A percentile compares a stretch with the other conserved stretches of the same genome.
Evolutionary conservation across 2,329 filamentous ascomycete species (phyloP).

Genomic region (Metarhizium sp.): DNA sequence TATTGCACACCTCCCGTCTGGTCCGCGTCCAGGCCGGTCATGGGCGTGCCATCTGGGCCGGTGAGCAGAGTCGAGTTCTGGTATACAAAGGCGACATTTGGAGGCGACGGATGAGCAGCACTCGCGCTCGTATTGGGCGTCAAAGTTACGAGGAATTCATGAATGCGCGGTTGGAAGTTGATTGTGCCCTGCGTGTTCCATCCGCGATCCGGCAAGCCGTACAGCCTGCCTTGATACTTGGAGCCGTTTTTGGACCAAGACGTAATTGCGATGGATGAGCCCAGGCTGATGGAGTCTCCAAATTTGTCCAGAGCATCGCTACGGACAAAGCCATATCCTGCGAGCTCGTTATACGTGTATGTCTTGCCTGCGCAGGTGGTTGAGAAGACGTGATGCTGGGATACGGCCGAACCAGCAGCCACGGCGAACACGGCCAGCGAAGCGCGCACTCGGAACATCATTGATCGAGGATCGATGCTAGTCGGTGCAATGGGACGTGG

Average conservation of each 20-base stretch:
- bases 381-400: conserved; percentile 11
- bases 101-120: conserved; percentile 38
- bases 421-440: not conserved
- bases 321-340: conserved; percentile 54
- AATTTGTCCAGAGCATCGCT: conserved; percentile 53
- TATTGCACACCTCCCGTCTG: conserved; percentile 41
- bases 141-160: conserved; percentile 56
- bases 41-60: conserved; percentile 51
- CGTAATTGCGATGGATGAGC: conserved; percentile 53
- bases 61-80: conserved; percentile 55
- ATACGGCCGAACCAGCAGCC: not conserved
- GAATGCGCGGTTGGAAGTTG: conserved; percentile 58
- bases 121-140: conserved; percentile 43
- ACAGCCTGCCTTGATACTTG: conserved; percentile 53
- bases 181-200: conserved; percentile 67
- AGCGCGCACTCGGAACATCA: not conserved
- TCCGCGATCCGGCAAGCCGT: conserved; percentile 56
- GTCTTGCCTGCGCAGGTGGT: conserved; percentile 45
- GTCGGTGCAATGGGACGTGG: too few species aligned
- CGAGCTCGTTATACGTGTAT: conserved; percentile 58
- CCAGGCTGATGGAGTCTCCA: conserved; percentile 60
- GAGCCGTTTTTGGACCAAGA: conserved; percentile 47
- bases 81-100: conserved; percentile 55
- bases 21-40: conserved; percentile 56
- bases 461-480: not conserved